phyloP scores from a whole-genome alignment of 2,329 filamentous ascomycete genomes.

The Tolypocladium tropicale region DNA sequence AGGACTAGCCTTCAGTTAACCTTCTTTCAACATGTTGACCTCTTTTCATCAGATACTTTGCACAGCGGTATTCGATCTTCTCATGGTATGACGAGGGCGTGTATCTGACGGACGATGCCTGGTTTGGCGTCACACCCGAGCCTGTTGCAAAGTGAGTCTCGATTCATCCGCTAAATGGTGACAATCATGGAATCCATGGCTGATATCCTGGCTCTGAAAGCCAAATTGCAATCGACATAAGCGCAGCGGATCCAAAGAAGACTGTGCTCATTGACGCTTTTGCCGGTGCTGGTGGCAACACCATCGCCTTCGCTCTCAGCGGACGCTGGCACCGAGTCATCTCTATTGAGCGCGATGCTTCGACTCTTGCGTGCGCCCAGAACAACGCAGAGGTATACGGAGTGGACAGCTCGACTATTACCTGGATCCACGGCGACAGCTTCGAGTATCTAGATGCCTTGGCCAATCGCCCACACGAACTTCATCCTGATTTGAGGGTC shows the following conservation, averaged over 20 bases:
- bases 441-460: constrained; percentile 58
- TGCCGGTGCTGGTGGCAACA: constrained; percentile 84
- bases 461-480: constrained; percentile 21
- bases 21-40: not conserved
- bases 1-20: constrained; percentile 9
- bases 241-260: constrained; percentile 41
- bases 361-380: constrained; percentile 79
- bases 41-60: constrained; percentile 61
- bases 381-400: constrained; percentile 84
- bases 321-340: constrained; percentile 75
- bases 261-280: constrained; percentile 77
- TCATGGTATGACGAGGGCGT: constrained; percentile 79
- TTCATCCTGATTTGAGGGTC: constrained; percentile 29
- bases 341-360: constrained; percentile 74
- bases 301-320: constrained; percentile 83
- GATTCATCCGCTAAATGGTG: not conserved
- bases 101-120: constrained; percentile 84
- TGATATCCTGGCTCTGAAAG: not conserved
- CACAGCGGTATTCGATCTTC: constrained; percentile 81
- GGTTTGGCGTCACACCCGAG: constrained; percentile 96
- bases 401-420: constrained; percentile 59
- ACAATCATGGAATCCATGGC: not conserved
- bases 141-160: constrained; percentile 65
- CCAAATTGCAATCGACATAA: constrained; percentile 54
- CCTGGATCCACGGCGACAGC: constrained; percentile 80